Evolutionary conservation across 1,139 yeast species (phyloP), one percentile per base, ranked within the genome.

Genomic region (Candida buenavistaensis): DNA sequence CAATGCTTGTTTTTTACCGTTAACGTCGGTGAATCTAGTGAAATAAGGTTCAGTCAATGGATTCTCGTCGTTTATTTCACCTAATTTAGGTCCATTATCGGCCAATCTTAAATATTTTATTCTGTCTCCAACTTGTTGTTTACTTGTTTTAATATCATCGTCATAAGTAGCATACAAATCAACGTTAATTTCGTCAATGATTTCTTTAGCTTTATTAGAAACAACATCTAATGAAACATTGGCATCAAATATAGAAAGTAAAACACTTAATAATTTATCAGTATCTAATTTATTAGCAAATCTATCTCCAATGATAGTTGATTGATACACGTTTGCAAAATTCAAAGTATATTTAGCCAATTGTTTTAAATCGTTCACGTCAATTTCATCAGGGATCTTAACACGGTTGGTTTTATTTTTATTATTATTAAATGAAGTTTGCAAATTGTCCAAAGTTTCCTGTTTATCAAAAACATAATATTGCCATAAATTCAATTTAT

Each of bases 11-110:
- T 69, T 61, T 30, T 72, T 68, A 3, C 88, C 90, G 30, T 72
- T 64, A 30, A 72, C 65, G 8, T 63, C 60, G 3, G 52, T 58
- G 47, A 90, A 78, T 40, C 89, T 68, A 2, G 97, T 88, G 57
- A 92, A 92, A 57, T 90, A 92, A 3, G 89, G 80, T 55, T 92
- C 97, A 3, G 86, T 78, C 32, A 92, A 65, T 0, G 96, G 96
- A 6, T 51, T 47, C 11, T 72, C 56, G 2, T 49, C 47, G 5
- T 80, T 77, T 34, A 90, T 69, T 7, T 55, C 54, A 3, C 97
- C 97, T 45, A 82, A 57, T 46, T 75, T 71, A 15, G 96, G 96
- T 0, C 97, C 97, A 55, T 82, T 72, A 2, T 64, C 75, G 45
- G 87, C 97, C 25, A 92, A 58, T 41, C 97, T 73, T 43, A 82